Conservation (phyloP, 345 rosid species). For the Punica granatum region DNA sequence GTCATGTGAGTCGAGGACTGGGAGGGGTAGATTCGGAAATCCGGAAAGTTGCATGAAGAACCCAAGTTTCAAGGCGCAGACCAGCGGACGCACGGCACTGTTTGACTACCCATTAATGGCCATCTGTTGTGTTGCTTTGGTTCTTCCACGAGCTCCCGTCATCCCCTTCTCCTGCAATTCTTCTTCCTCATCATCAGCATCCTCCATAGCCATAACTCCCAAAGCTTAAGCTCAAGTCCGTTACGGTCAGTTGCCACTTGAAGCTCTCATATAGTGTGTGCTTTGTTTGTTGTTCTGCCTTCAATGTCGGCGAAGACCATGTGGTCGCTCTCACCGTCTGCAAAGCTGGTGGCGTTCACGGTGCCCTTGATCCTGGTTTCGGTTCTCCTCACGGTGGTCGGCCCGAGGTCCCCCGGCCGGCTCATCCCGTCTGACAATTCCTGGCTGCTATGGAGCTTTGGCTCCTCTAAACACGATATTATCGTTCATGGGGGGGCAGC, state of each 20-base stretch:
- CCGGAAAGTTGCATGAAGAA: slow-evolving; percentile 30
- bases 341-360: slow-evolving; percentile 32
- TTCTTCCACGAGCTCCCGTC: neutral
- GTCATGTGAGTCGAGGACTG: no score
- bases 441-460: neutral
- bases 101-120: slow-evolving; percentile 9
- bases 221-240: no score
- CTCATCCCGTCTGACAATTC: slow-evolving; percentile 7
- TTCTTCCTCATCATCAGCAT: no score
- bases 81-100: slow-evolving; percentile 30
- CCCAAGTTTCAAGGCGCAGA: neutral
- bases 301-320: neutral
- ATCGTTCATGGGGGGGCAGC: neutral
- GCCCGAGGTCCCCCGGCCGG: slow-evolving; percentile 16
- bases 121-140: no score
- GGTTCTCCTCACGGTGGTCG: slow-evolving; percentile 24
- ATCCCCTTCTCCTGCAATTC: no score
- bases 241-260: no score
- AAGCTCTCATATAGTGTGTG: no score
- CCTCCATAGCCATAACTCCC: no score
- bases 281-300: no score
- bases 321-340: slow-evolving; percentile 13
- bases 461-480: neutral
- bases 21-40: slow-evolving; percentile 21
- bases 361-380: slow-evolving; percentile 37